Conservation (phyloP, 1,139 yeast genomes). For the Debaryomyces udenii region DNA sequence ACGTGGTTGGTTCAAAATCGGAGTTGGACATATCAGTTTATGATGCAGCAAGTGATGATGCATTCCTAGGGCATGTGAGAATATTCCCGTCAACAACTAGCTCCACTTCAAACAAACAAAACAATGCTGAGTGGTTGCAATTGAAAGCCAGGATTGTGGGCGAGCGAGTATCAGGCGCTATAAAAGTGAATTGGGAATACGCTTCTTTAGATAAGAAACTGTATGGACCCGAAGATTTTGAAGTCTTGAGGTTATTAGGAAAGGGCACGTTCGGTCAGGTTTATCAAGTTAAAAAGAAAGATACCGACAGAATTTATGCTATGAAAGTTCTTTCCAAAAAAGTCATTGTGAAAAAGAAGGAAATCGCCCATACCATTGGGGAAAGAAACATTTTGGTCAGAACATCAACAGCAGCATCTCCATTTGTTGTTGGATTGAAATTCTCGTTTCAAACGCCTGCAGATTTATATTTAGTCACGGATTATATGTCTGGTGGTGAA, state of each 20-base stretch:
- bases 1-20: slow-evolving; percentile 81
- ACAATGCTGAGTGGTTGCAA: slow-evolving; percentile 66
- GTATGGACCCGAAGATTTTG: slow-evolving; percentile 93
- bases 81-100: slow-evolving; percentile 63
- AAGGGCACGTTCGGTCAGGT: slow-evolving; percentile 98
- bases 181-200: slow-evolving; percentile 74
- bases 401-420: slow-evolving; percentile 79
- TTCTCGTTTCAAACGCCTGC: slow-evolving; percentile 94
- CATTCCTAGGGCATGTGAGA: slow-evolving; percentile 83
- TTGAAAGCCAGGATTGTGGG: slow-evolving; percentile 75
- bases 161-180: slow-evolving; percentile 76
- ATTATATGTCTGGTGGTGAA: slow-evolving; percentile 98
- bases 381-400: slow-evolving; percentile 93
- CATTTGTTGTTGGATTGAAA: slow-evolving; percentile 92
- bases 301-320: slow-evolving; percentile 88
- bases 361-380: slow-evolving; percentile 96
- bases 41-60: slow-evolving; percentile 80
- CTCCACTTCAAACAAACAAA: slow-evolving; percentile 26
- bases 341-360: slow-evolving; percentile 94
- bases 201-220: slow-evolving; percentile 67
- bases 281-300: slow-evolving; percentile 89
- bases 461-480: slow-evolving; percentile 90
- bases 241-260: slow-evolving; percentile 84
- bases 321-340: slow-evolving; percentile 95
- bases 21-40: slow-evolving; percentile 86